Percentiles rank a stretch among this genome's conserved stretches.
phyloP scores from a whole-genome alignment of 805 yeast species.

The Candida michaelii region DNA sequence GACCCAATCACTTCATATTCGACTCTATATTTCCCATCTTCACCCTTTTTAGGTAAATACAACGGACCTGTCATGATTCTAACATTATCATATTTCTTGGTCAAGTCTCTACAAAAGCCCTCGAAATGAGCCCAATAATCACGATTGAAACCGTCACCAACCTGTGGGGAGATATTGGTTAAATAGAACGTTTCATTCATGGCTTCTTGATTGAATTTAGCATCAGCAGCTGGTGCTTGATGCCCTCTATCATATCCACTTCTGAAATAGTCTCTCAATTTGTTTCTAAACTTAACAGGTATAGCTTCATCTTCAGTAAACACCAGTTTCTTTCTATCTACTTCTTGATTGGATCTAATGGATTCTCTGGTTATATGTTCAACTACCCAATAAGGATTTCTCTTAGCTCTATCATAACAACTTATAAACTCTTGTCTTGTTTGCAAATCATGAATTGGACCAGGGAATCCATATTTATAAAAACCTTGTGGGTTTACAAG shows the following conservation, averaged over 20 bases:
- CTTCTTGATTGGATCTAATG: conserved; percentile 48
- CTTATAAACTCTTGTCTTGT: conserved; percentile 75
- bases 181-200: conserved; percentile 93
- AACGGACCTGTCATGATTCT: conserved; percentile 93
- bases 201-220: conserved; percentile 83
- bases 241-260: conserved; percentile 97
- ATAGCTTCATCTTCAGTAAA: conserved; percentile 85
- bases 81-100: conserved; percentile 69
- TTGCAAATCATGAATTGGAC: conserved; percentile 85
- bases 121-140: conserved; percentile 98
- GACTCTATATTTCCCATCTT: conserved; percentile 84
- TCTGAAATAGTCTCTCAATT: conserved; percentile 83
- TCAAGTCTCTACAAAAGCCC: conserved; percentile 78
- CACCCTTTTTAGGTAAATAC: conserved; percentile 74
- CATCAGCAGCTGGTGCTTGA: conserved; percentile 97
- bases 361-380: conserved; percentile 86
- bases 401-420: conserved; percentile 78
- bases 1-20: conserved; percentile 91
- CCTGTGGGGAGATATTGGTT: conserved; percentile 94
- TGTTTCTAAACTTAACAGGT: conserved; percentile 74
- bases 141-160: conserved; percentile 95
- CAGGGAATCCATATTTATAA: conserved; percentile 92
- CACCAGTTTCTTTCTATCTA: conserved; percentile 76
- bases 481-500: conserved; percentile 71
- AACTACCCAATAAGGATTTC: conserved; percentile 87